Evolutionary conservation across 2,329 filamentous ascomycete genomes (phyloP), one percentile per base, ranked within the genome.

Genomic region (Lachnellula occidentalis): DNA sequence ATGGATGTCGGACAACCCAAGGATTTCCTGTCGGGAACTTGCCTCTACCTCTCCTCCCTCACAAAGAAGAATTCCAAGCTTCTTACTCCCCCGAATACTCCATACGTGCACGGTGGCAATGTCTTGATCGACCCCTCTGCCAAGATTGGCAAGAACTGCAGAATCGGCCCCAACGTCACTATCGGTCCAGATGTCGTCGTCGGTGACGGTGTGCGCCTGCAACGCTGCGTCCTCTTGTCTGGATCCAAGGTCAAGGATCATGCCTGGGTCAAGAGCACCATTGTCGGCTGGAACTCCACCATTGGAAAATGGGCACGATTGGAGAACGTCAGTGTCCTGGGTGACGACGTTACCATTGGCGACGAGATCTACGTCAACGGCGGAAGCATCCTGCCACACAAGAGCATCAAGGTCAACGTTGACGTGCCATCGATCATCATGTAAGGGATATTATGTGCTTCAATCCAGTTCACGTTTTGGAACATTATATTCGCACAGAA

Each of bases 1-100:
- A 97, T 97, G 92, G 92, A 97, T 66, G 90, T 99, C 61, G 92
- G 92, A 67, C 92, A 99, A 76, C 92, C 92, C 66, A 99, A 97
- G 79, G 92, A 99, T 71, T 99, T 97, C 82, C 79, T 99, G 53
- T 90, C 88, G 21, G 92, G 92, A 60, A 97, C 94, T 58, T 97
- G 92, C 76, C 81, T 99, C 59, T 97, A 96, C 78, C 88, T 99
- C 50, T 91, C 90, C 46, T 95, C 90, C 3, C 82, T 97, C 57
- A 82, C 91, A 56, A 96, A 96, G 83, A 91, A 88, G 76, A 84
- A 85, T 70, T 89, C 90, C 69, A 92, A 95, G 77, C 80, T 88
- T 58, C 87, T 97, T 50, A 85, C 86, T 7, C 78, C 91, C 1
- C 73, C 80, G 43, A 82, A 80, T 12, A 87, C 92, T 74, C 78